A percentile compares a stretch with the other conserved stretches of the same genome.
These are phyloP conservation scores for Rhododendron williamsianum DNA, from an alignment of 148 eudicot species.

Conservation along the genomic window DNA sequence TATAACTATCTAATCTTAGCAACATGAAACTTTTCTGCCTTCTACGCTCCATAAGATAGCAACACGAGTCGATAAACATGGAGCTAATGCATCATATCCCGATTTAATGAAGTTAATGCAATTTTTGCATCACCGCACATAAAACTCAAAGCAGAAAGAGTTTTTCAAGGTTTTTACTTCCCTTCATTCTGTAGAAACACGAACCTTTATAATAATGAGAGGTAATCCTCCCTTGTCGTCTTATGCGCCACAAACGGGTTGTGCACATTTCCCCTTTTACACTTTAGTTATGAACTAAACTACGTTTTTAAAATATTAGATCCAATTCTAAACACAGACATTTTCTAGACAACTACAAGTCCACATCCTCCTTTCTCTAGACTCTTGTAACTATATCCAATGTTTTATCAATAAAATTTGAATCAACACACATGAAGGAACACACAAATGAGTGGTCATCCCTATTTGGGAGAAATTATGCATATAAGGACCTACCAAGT, in stretches of 20 bases:
- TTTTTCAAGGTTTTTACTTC: not conserved
- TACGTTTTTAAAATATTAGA: not conserved
- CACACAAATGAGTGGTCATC: no score
- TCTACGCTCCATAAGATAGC: not conserved
- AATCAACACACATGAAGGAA: no score
- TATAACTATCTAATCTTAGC: not conserved
- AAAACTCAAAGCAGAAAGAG: not conserved
- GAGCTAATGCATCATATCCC: not conserved
- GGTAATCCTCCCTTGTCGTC: not conserved
- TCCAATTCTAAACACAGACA: not conserved
- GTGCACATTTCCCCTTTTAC: not conserved
- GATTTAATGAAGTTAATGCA: slow-evolving; percentile 3
- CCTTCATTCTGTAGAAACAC: not conserved
- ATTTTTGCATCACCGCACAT: not conserved
- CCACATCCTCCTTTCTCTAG: not conserved
- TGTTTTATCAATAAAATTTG: no score
- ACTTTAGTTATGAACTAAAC: not conserved
- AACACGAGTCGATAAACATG: not conserved
- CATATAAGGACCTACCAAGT: no score
- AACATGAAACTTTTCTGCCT: not conserved
- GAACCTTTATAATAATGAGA: not conserved
- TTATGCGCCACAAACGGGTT: no score
- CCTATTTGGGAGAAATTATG: no score
- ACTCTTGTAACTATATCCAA: not conserved
- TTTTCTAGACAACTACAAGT: not conserved